Conservation (phyloP, 2,329 filamentous ascomycete species). For the Sporothrix sp. region DNA sequence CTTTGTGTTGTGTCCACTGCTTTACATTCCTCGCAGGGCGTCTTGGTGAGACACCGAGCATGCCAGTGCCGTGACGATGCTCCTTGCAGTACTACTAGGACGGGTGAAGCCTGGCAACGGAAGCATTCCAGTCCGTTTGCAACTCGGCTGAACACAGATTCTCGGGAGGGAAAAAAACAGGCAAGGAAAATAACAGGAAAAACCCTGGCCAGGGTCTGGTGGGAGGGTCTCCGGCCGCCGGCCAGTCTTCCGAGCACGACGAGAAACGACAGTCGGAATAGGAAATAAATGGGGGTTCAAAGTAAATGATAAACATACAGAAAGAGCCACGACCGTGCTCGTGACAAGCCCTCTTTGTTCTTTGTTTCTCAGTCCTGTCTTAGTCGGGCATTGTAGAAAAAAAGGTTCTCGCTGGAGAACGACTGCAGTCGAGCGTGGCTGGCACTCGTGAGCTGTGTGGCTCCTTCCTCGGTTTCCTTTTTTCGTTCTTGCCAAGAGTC, state of each 20-base stretch:
- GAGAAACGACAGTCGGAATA: background rate
- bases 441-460: background rate
- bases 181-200: background rate
- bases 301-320: no score
- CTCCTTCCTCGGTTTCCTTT: no score
- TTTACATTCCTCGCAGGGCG: background rate
- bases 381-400: no score
- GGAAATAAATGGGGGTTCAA: background rate
- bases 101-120: background rate
- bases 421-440: constrained; percentile 3
- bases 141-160: background rate
- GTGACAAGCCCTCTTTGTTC: no score
- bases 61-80: constrained; percentile 5
- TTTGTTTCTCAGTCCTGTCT: no score
- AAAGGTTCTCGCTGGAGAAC: background rate
- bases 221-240: background rate
- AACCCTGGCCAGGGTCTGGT: no score
- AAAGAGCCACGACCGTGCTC: background rate
- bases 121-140: background rate
- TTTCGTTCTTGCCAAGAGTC: no score
- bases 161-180: no score
- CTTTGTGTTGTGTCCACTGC: no score
- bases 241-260: background rate
- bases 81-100: background rate
- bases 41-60: constrained; percentile 2